Conservation (phyloP, 768 basidiomycete species). For the Auricularia sp. region DNA sequence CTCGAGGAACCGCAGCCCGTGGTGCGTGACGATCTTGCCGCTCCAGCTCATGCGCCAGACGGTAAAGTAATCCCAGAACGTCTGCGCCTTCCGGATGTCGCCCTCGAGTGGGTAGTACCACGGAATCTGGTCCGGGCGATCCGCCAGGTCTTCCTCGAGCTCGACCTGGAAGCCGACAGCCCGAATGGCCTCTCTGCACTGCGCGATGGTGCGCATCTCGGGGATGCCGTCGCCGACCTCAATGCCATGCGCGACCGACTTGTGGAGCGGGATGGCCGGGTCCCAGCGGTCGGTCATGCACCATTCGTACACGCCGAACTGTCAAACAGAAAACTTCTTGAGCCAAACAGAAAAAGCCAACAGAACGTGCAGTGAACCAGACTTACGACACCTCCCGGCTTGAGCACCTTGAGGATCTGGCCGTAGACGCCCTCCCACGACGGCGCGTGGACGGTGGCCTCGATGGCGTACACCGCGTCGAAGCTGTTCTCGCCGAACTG, state of each 20-base stretch:
- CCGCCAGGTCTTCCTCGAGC: conserved; percentile 91
- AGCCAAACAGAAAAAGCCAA: background rate
- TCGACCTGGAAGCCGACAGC: conserved; percentile 79
- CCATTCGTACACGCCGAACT: conserved; percentile 99
- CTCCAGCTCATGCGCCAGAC: conserved; percentile 86
- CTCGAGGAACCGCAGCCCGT: conserved; percentile 67
- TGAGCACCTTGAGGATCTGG: conserved; percentile 85
- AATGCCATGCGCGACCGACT: conserved; percentile 80
- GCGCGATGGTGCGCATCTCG: conserved; percentile 76
- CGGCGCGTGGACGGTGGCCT: conserved; percentile 95
- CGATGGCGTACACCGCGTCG: conserved; percentile 96
- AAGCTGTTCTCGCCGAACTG: conserved; percentile 89
- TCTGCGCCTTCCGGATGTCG: conserved; percentile 86
- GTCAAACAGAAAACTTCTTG: background rate
- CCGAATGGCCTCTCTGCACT: conserved; percentile 65
- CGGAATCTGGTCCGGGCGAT: conserved; percentile 59
- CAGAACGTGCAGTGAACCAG: too few species aligned
- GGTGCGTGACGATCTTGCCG: conserved; percentile 77
- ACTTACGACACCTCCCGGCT: conserved; percentile 89
- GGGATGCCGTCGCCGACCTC: conserved; percentile 96
- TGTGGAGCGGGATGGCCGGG: conserved; percentile 74
- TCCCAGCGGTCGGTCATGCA: conserved; percentile 96
- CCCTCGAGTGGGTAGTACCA: conserved; percentile 99
- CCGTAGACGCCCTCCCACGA: conserved; percentile 92
- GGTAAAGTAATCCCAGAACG: conserved; percentile 80